phyloP scores from a whole-genome alignment of 1,284 basidiomycete species.

The Fistulinella cinereoalba region DNA sequence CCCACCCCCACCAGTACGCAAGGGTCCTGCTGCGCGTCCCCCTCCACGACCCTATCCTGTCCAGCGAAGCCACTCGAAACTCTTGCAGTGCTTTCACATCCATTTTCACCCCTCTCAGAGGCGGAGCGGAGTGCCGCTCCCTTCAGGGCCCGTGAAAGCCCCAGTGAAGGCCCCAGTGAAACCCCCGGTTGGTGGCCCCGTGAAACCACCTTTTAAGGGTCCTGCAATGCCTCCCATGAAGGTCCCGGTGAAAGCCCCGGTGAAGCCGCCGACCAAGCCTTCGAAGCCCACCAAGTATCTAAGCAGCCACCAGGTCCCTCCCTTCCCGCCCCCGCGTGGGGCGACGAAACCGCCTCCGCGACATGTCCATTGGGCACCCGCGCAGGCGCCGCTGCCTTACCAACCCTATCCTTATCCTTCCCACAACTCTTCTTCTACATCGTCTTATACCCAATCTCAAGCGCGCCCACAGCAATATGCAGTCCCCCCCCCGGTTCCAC shows the following conservation, averaged over 20 bases:
- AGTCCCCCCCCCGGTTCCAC: conserved; percentile 10
- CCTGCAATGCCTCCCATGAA: too few relatives aligned
- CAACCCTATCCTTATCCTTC: conserved; percentile 32
- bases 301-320: conserved; percentile 13
- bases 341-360: conserved; percentile 14
- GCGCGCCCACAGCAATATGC: conserved; percentile 1
- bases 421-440: conserved; percentile 11
- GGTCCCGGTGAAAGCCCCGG: neutral
- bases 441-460: conserved; percentile 12
- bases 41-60: conserved; percentile 12
- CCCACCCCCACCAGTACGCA: conserved; percentile 14
- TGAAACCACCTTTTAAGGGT: too few relatives aligned
- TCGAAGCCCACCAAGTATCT: conserved; percentile 1
- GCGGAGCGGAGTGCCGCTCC: conserved; percentile 13
- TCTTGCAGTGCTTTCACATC: conserved; percentile 25
- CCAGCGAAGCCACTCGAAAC: conserved; percentile 13
- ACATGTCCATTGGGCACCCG: conserved; percentile 30
- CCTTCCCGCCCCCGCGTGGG: conserved; percentile 26
- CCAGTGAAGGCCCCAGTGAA: neutral
- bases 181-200: too few relatives aligned
- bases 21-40: conserved; percentile 11
- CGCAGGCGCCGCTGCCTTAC: conserved; percentile 25
- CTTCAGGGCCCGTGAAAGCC: conserved; percentile 9
- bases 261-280: neutral
- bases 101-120: conserved; percentile 29